These are phyloP conservation scores for Cladobotryum protrusum DNA, from an alignment of 2,329 filamentous ascomycete species.

Conservation along the genomic window DNA sequence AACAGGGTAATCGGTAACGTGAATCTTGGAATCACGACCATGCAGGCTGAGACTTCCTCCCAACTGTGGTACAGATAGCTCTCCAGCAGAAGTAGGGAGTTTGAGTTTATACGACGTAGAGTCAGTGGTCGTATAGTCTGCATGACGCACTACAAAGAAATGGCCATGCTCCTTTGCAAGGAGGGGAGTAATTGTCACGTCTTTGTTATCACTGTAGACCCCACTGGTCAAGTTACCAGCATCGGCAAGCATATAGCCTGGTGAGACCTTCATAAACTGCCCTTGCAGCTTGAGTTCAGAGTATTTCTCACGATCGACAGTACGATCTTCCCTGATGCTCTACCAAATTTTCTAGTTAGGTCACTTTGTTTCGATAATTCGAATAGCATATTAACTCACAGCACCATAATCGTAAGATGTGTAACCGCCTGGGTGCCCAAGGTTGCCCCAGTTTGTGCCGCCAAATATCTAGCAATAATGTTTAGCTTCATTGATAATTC, in stretches of 20 bases:
- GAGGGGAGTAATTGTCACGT: conserved; percentile 57
- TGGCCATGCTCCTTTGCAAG: conserved; percentile 45
- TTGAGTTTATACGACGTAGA: conserved; percentile 58
- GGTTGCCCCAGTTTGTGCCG: conserved; percentile 79
- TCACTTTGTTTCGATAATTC: too few species aligned
- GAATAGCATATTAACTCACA: conserved; percentile 17
- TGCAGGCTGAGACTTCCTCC: conserved; percentile 51
- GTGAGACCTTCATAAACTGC: conserved; percentile 68
- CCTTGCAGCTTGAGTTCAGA: conserved; percentile 70
- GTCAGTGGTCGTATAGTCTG: conserved; percentile 53
- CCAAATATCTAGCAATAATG: conserved; percentile 50
- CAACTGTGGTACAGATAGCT: conserved; percentile 52
- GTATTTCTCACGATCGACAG: conserved; percentile 67
- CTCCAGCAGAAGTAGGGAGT: conserved; percentile 52
- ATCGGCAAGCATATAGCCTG: conserved; percentile 58
- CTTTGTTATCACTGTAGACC: conserved; percentile 44
- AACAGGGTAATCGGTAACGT: conserved; percentile 60
- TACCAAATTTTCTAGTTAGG: conserved; percentile 1
- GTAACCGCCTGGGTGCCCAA: conserved; percentile 62
- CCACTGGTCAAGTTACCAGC: conserved; percentile 45
- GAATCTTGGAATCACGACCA: conserved; percentile 61
- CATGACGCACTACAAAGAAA: conserved; percentile 64
- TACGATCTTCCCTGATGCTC: conserved; percentile 61
- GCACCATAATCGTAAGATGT: conserved; percentile 52
- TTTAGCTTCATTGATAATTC: background rate